A percentile compares a stretch with the other conserved stretches of the same genome.
These are phyloP conservation scores for Colletotrichum incanum DNA, from an alignment of 2,329 filamentous ascomycete species.

Conservation along the genomic window DNA sequence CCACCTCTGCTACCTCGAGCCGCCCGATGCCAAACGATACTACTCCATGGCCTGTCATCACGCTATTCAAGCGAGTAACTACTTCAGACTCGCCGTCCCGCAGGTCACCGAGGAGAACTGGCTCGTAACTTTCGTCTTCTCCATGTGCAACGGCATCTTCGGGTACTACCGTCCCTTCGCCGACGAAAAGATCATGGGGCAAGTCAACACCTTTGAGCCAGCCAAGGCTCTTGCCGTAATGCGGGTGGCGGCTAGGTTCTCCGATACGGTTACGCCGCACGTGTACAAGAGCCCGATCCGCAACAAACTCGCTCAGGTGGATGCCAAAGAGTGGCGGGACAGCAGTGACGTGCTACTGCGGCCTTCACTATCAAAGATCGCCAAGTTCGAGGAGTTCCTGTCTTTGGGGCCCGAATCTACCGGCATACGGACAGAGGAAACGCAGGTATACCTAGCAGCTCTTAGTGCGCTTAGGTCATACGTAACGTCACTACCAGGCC, in stretches of 20 bases:
- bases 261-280: constrained; percentile 34
- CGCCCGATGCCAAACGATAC: constrained; percentile 40
- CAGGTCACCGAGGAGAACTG: constrained; percentile 43
- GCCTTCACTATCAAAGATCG: constrained; percentile 24
- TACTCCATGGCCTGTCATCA: constrained; percentile 43
- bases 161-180: constrained; percentile 42
- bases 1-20: constrained; percentile 42
- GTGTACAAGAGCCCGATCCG: constrained; percentile 39
- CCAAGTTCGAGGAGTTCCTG: constrained; percentile 34
- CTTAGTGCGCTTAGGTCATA: constrained; percentile 37
- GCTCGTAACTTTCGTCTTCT: constrained; percentile 40
- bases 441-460: constrained; percentile 18
- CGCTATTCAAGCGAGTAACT: constrained; percentile 43
- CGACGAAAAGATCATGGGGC: constrained; percentile 40
- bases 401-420: constrained; percentile 25
- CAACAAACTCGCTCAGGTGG: constrained; percentile 37
- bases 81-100: constrained; percentile 39
- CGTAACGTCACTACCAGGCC: constrained; percentile 31
- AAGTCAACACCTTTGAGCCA: constrained; percentile 33
- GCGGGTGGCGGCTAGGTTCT: constrained; percentile 40
- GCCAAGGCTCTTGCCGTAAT: constrained; percentile 34
- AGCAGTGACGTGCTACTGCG: constrained; percentile 21
- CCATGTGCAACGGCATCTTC: constrained; percentile 44
- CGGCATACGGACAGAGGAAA: constrained; percentile 19
- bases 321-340: constrained; percentile 34